These are phyloP conservation scores for Leccinum subgranulosum DNA, from an alignment of 768 basidiomycete genomes.

Conservation along the genomic window DNA sequence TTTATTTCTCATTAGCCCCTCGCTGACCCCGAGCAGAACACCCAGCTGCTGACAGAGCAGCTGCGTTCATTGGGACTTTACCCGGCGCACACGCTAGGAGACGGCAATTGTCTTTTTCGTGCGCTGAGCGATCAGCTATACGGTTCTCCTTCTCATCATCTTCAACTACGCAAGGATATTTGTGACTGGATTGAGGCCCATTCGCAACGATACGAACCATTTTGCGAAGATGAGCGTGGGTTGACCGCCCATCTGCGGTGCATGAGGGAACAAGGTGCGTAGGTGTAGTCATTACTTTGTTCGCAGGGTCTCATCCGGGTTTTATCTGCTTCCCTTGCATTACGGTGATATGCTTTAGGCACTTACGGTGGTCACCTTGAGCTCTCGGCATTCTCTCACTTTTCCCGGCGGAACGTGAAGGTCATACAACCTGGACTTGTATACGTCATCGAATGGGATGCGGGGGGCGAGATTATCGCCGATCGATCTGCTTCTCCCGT, in stretches of 20 bases:
- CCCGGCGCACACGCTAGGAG: slow-evolving; percentile 81
- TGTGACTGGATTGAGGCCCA: slow-evolving; percentile 79
- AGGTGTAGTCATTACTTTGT: slow-evolving; percentile 1
- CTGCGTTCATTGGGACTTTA: slow-evolving; percentile 79
- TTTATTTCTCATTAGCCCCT: slow-evolving; percentile 32
- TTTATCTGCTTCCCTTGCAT: slow-evolving; percentile 12
- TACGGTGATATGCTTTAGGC: slow-evolving; percentile 38
- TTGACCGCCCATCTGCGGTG: slow-evolving; percentile 67
- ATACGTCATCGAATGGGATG: slow-evolving; percentile 82
- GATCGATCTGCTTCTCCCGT: slow-evolving; percentile 25
- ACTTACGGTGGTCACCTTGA: slow-evolving; percentile 95
- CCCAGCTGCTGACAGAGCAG: slow-evolving; percentile 65
- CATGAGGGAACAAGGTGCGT: slow-evolving; percentile 76
- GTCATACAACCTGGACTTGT: slow-evolving; percentile 90
- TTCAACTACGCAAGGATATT: slow-evolving; percentile 66
- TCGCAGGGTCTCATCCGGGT: not conserved
- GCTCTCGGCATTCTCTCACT: slow-evolving; percentile 87
- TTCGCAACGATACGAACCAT: slow-evolving; percentile 74
- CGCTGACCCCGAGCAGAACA: slow-evolving; percentile 61
- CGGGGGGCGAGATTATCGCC: slow-evolving; percentile 46
- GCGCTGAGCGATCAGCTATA: slow-evolving; percentile 86
- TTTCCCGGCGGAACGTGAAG: slow-evolving; percentile 76
- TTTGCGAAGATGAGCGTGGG: slow-evolving; percentile 83
- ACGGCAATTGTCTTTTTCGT: slow-evolving; percentile 93
- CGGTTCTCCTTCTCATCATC: slow-evolving; percentile 69